These are phyloP conservation scores for Tuber magnatum DNA, from an alignment of 495 filamentous ascomycete genomes.

Conservation along the genomic window DNA sequence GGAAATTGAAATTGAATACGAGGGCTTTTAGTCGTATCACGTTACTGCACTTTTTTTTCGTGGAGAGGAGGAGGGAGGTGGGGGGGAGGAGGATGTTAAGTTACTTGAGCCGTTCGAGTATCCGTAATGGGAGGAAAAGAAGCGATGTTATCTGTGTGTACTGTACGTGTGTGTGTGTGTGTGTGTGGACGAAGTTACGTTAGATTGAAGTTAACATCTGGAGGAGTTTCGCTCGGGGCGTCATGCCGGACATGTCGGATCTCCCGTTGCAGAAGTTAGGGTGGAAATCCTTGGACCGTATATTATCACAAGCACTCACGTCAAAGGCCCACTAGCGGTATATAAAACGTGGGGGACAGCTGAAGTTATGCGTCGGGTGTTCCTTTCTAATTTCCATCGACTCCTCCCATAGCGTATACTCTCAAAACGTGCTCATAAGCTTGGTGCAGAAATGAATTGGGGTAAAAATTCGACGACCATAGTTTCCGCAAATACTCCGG, in stretches of 20 bases:
- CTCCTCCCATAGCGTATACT: background rate
- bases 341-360: background rate
- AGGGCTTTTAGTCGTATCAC: background rate
- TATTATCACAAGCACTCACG: background rate
- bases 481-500: background rate
- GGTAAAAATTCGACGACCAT: background rate
- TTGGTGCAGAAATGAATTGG: background rate
- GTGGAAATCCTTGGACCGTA: background rate
- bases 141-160: background rate
- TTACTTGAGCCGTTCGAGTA: background rate
- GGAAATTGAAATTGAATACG: background rate
- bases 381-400: background rate
- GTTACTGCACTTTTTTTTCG: background rate
- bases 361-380: background rate
- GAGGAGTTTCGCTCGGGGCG: background rate
- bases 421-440: background rate
- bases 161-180: background rate
- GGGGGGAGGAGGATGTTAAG: too few relatives aligned
- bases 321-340: background rate
- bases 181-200: background rate
- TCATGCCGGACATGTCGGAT: background rate
- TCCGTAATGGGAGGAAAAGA: too few relatives aligned
- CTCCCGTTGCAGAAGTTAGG: background rate
- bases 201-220: background rate
- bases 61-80: background rate